phyloP scores from a whole-genome alignment of 441 rosid genomes.

The Populus hybrid region DNA sequence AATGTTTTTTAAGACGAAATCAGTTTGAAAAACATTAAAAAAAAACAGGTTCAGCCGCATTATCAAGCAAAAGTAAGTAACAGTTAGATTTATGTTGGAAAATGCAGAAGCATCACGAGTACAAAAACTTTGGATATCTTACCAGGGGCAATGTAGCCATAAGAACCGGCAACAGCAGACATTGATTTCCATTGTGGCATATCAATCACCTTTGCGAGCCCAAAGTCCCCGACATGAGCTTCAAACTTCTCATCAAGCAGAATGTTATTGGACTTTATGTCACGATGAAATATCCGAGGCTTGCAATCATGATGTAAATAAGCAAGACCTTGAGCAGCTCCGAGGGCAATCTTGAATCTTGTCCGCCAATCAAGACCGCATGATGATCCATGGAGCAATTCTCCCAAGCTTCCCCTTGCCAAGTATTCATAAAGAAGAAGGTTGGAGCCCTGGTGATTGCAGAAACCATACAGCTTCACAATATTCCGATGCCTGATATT shows the following conservation, averaged over 20 bases:
- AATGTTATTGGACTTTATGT: constrained; percentile 76
- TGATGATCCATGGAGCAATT: no score
- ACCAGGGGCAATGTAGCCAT: constrained; percentile 97
- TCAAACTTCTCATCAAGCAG: constrained; percentile 69
- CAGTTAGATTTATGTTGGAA: background rate
- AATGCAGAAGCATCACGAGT: background rate
- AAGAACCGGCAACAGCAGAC: constrained; percentile 95
- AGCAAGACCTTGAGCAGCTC: constrained; percentile 79
- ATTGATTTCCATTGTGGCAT: constrained; percentile 85
- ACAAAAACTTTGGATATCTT: constrained; percentile 16
- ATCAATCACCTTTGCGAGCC: constrained; percentile 79
- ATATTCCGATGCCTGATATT: no score
- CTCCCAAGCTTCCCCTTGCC: no score
- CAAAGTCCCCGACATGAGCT: constrained; percentile 81
- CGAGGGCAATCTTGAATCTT: no score
- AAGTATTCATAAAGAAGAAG: no score
- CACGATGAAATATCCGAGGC: constrained; percentile 81
- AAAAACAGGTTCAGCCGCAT: no score
- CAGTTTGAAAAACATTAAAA: no score
- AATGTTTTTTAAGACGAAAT: no score
- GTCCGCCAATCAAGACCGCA: no score
- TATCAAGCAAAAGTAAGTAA: no score
- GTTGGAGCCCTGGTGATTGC: no score
- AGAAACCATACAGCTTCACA: no score
- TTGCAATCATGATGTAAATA: constrained; percentile 83